These are phyloP conservation scores for Ceratocystis harringtonii DNA, from an alignment of 2,329 filamentous ascomycete species.

Conservation along the genomic window DNA sequence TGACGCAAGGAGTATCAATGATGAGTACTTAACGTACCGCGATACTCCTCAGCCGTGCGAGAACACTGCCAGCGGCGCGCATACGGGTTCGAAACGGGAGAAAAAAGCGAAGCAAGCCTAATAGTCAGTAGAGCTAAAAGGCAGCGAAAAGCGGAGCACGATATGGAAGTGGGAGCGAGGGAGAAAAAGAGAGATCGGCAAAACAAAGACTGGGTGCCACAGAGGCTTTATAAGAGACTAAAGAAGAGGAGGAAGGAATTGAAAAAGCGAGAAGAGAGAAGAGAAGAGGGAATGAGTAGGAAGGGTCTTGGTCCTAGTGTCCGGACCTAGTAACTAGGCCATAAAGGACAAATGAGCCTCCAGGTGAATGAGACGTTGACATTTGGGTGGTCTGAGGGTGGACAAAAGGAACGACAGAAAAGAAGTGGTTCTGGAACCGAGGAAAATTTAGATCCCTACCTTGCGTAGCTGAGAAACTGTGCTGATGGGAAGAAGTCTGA, in stretches of 20 bases:
- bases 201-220: background rate
- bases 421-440: background rate
- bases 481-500: background rate
- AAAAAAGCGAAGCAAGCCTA: background rate
- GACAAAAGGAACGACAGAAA: slow-evolving; percentile 1
- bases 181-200: background rate
- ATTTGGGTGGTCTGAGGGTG: slow-evolving; percentile 1
- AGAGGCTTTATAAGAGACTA: background rate
- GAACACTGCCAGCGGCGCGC: slow-evolving; percentile 17
- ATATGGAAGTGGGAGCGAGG: background rate
- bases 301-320: background rate
- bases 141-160: background rate
- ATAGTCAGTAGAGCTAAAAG: background rate
- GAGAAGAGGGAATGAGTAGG: background rate
- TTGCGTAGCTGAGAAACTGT: background rate
- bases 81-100: slow-evolving; percentile 10
- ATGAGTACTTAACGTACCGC: slow-evolving; percentile 28
- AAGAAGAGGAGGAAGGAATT: background rate
- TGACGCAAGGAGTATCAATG: slow-evolving; percentile 53
- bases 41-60: slow-evolving; percentile 46
- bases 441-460: slow-evolving; percentile 1
- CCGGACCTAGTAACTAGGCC: background rate
- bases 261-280: background rate
- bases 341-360: background rate
- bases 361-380: background rate